Conservation (phyloP, 441 rosid genomes). For the Populus hybrid region DNA sequence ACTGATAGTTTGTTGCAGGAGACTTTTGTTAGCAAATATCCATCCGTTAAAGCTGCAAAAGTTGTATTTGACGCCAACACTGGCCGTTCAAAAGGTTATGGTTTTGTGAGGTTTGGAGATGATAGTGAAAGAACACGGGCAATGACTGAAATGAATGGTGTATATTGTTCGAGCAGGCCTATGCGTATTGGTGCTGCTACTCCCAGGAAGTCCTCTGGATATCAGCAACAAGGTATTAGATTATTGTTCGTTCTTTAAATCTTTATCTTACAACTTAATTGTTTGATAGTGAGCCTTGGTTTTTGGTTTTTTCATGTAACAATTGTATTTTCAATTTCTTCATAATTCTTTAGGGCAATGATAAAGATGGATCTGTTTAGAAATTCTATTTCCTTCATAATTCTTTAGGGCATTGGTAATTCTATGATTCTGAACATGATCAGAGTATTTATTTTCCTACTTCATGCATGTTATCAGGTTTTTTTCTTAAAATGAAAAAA, state of each 20-base stretch:
- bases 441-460: neutral
- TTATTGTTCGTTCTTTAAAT: conserved; percentile 15
- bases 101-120: conserved; percentile 94
- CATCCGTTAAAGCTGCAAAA: conserved; percentile 87
- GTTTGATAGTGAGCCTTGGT: neutral
- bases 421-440: neutral
- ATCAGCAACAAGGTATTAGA: conserved; percentile 61
- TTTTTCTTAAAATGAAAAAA: no score
- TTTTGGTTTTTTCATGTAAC: neutral
- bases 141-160: conserved; percentile 91
- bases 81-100: conserved; percentile 90
- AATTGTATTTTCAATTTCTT: conserved; percentile 3
- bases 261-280: conserved; percentile 2
- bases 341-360: neutral
- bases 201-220: conserved; percentile 81
- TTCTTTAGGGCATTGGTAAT: neutral
- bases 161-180: conserved; percentile 81
- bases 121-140: conserved; percentile 74
- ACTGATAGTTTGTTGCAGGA: conserved; percentile 67
- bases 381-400: neutral
- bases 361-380: neutral
- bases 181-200: conserved; percentile 97
- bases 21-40: conserved; percentile 62
- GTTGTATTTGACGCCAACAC: conserved; percentile 85
- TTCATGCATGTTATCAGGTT: neutral